These are phyloP conservation scores for Discostella stelligeroides DNA, from an alignment of 108 stramenopile genomes.

Conservation along the genomic window DNA sequence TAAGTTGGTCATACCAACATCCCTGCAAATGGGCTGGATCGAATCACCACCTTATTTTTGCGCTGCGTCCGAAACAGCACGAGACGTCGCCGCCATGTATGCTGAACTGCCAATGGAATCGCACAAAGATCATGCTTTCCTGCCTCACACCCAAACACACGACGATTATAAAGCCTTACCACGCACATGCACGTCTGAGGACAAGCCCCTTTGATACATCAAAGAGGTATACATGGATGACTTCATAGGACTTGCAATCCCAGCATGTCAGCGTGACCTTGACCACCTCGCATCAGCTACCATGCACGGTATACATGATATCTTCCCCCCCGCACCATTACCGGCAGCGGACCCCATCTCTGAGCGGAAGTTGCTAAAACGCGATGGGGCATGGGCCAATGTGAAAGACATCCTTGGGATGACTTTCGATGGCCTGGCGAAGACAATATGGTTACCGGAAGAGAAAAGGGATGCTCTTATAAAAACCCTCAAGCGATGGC, in stretches of 20 bases:
- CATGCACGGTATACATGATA: constrained; percentile 17
- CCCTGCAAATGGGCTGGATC: constrained; percentile 43
- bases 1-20: too few species aligned
- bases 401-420: constrained; percentile 18
- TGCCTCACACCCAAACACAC: neutral
- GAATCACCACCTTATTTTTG: constrained; percentile 41
- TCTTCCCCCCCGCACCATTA: constrained; percentile 10
- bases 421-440: constrained; percentile 7
- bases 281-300: constrained; percentile 1
- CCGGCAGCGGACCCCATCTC: constrained; percentile 43
- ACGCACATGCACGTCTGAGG: neutral
- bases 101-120: neutral
- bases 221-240: constrained; percentile 42
- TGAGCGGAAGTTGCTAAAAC: constrained; percentile 48
- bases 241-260: constrained; percentile 12
- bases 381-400: constrained; percentile 15
- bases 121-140: neutral
- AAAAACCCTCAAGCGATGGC: neutral
- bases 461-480: neutral
- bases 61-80: too few species aligned
- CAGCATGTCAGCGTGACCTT: neutral
- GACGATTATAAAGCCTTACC: neutral
- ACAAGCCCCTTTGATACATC: neutral
- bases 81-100: constrained; percentile 24
- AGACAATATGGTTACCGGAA: constrained; percentile 14